Evolutionary conservation across 768 basidiomycete genomes (phyloP).

Genomic region (Butyriboletus loyo): DNA sequence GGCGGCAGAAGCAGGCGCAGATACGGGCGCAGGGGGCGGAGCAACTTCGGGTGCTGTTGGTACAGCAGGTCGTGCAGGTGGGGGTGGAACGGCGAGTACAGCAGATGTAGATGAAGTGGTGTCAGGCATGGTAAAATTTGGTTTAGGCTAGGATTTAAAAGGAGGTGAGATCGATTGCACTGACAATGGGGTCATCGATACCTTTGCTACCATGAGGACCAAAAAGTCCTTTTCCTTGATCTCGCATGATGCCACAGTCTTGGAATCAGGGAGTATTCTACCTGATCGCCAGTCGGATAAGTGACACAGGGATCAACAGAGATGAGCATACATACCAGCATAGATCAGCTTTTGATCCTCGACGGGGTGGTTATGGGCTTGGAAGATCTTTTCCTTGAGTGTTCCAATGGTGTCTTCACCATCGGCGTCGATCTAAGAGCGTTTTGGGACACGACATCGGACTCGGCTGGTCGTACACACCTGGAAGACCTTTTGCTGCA

Average conservation of each 20-base stretch:
- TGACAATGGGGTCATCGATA: constrained; percentile 31
- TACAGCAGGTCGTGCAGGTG: constrained; percentile 24
- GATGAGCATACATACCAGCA: constrained; percentile 63
- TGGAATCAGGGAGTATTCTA: constrained; percentile 85
- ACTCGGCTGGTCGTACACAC: constrained; percentile 34
- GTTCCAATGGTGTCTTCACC: constrained; percentile 66
- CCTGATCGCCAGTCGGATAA: constrained; percentile 45
- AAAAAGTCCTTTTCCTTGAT: constrained; percentile 99
- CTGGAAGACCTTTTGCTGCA: constrained; percentile 89
- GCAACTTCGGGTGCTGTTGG: constrained; percentile 32
- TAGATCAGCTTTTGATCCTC: constrained; percentile 91
- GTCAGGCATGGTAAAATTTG: constrained; percentile 33
- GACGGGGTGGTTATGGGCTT: constrained; percentile 69
- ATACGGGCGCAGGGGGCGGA: constrained; percentile 30
- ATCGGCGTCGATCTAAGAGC: constrained; percentile 70
- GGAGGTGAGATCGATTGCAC: constrained; percentile 1
- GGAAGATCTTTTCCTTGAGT: constrained; percentile 82
- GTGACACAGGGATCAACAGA: constrained; percentile 2
- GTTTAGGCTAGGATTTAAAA: constrained; percentile 48
- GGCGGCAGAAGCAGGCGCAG: constrained; percentile 30
- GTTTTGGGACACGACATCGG: background rate
- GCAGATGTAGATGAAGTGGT: constrained; percentile 24
- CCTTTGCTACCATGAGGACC: constrained; percentile 99
- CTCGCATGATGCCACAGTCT: constrained; percentile 81
- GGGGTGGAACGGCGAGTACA: background rate